A percentile compares a stretch with the other conserved stretches of the same genome.
These are phyloP conservation scores for Sapria himalayana DNA, from an alignment of 345 rosid genomes.

Conservation along the genomic window DNA sequence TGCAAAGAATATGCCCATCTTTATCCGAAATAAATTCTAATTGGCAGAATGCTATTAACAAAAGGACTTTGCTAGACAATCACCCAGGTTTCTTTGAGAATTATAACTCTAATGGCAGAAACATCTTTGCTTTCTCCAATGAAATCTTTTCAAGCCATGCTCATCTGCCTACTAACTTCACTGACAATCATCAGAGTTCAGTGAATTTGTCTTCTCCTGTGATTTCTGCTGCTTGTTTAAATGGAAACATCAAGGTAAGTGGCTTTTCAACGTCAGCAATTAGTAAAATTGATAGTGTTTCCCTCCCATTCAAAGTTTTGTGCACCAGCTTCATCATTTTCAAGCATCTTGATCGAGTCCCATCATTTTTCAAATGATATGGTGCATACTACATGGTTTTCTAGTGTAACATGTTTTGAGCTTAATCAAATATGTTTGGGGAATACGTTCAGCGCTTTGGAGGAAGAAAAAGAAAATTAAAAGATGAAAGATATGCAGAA, in stretches of 20 bases:
- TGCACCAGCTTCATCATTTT: no score
- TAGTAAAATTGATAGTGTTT: no score
- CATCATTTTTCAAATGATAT: no score
- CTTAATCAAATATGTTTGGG: no score
- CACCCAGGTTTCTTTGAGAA: no score
- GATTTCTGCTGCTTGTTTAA: slow-evolving; percentile 7
- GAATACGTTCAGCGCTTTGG: slow-evolving; percentile 7
- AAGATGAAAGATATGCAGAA: slow-evolving; percentile 11
- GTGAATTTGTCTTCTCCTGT: slow-evolving; percentile 7
- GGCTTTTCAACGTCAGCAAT: background rate
- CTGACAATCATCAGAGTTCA: slow-evolving; percentile 6
- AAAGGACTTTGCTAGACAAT: no score
- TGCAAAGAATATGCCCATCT: slow-evolving; percentile 5
- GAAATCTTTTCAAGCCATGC: slow-evolving; percentile 12
- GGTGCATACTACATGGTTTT: no score
- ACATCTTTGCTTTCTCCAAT: slow-evolving; percentile 16
- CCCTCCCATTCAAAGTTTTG: no score
- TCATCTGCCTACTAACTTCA: slow-evolving; percentile 11
- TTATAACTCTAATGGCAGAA: slow-evolving; percentile 7
- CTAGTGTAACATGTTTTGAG: no score
- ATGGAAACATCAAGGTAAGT: slow-evolving; percentile 6
- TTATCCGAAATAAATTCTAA: slow-evolving; percentile 9
- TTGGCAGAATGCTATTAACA: slow-evolving; percentile 6
- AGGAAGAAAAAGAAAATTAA: slow-evolving; percentile 21
- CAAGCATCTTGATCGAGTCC: no score